Conservation (phyloP, 371 early-diverging fungal species). For the Chytridiales sp. region DNA sequence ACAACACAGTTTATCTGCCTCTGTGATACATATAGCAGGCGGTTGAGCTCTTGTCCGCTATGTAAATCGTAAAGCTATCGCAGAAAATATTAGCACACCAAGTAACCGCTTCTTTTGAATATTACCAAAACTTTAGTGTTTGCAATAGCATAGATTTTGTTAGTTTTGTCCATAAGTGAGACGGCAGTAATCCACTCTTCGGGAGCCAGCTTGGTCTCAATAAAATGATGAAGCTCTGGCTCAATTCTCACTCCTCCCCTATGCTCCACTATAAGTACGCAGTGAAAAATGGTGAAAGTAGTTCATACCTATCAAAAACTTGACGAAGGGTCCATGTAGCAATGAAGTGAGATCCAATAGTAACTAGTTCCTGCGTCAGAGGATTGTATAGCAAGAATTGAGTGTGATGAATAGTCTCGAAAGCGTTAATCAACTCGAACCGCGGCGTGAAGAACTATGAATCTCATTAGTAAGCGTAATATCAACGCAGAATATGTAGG, state of each 20-base stretch:
- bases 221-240: constrained; percentile 10
- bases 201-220: constrained; percentile 25
- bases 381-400: constrained; percentile 21
- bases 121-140: constrained; percentile 37
- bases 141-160: constrained; percentile 25
- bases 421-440: constrained; percentile 29
- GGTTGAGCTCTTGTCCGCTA: neutral
- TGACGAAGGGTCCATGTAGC: constrained; percentile 7
- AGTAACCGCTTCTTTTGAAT: neutral
- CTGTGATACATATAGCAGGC: constrained; percentile 18
- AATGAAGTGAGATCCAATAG: constrained; percentile 14
- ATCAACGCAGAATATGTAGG: neutral
- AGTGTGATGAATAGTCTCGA: constrained; percentile 21
- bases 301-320: neutral
- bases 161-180: constrained; percentile 32
- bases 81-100: neutral
- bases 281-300: too few species aligned
- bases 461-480: neutral
- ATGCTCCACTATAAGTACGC: neutral
- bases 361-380: constrained; percentile 12
- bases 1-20: constrained; percentile 36
- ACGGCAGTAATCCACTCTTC: constrained; percentile 41
- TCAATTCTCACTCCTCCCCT: constrained; percentile 17
- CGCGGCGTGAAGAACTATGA: constrained; percentile 32
- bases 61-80: neutral